A percentile compares a stretch with the other conserved stretches of the same genome.
These are phyloP conservation scores for Cardamine resedifolia DNA, from an alignment of 345 rosid genomes.

Conservation along the genomic window DNA sequence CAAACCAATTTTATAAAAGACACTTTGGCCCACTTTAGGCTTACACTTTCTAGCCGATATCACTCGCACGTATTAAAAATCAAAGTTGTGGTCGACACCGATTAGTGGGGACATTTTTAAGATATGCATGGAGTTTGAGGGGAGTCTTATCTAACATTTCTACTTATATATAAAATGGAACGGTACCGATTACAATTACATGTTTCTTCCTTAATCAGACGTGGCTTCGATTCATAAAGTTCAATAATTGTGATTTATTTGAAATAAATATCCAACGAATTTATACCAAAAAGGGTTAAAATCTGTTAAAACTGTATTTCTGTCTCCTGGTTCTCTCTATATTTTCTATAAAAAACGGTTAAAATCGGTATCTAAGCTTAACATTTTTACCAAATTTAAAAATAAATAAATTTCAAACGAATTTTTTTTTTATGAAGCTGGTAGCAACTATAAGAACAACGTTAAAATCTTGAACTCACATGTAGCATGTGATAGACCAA, in stretches of 20 bases:
- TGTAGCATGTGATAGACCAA: conserved; percentile 15
- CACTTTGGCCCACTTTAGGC: conserved; percentile 23
- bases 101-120: conserved; percentile 22
- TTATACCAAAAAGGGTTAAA: too few relatives aligned
- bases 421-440: background rate
- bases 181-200: background rate
- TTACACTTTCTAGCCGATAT: conserved; percentile 19
- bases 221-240: background rate
- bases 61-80: conserved; percentile 6
- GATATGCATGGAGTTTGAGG: conserved; percentile 21
- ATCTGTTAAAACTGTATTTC: too few relatives aligned
- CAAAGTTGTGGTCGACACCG: conserved; percentile 27
- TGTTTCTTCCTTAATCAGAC: conserved; percentile 2
- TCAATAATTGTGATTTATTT: conserved; percentile 4
- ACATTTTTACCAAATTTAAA: too few relatives aligned
- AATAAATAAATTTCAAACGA: too few relatives aligned
- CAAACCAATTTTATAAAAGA: conserved; percentile 1
- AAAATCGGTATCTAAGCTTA: too few relatives aligned
- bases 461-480: conserved; percentile 13
- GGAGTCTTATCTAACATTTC: conserved; percentile 16
- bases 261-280: background rate
- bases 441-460: background rate
- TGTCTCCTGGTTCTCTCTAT: too few relatives aligned
- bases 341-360: too few relatives aligned
- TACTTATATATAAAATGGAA: background rate